phyloP scores from a whole-genome alignment of 2,329 filamentous ascomycete genomes.

The Davidsoniella neocaledoniae region DNA sequence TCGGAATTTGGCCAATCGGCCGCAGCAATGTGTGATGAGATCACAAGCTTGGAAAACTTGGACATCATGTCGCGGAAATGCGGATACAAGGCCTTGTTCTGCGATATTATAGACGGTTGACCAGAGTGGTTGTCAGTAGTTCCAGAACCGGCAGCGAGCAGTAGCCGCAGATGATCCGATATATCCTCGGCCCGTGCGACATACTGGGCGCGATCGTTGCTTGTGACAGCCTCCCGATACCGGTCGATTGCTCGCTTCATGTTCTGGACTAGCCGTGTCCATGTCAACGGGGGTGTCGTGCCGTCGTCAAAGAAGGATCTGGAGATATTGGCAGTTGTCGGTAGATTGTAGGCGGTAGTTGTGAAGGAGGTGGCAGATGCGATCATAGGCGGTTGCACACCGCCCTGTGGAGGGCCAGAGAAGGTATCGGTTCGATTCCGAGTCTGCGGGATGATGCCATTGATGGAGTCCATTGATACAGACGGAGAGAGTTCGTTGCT shows the following conservation, averaged over 20 bases:
- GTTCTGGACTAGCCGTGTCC: slow-evolving; percentile 78
- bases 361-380: slow-evolving; percentile 47
- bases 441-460: slow-evolving; percentile 43
- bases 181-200: slow-evolving; percentile 94
- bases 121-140: slow-evolving; percentile 98
- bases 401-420: slow-evolving; percentile 26
- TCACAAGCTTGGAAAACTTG: slow-evolving; percentile 95
- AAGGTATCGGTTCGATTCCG: slow-evolving; percentile 39
- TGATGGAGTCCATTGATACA: slow-evolving; percentile 82
- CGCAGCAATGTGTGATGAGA: slow-evolving; percentile 93
- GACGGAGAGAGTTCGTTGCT: slow-evolving; percentile 64
- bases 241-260: slow-evolving; percentile 83
- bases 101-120: slow-evolving; percentile 97
- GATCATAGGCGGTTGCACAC: slow-evolving; percentile 30
- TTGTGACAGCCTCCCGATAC: slow-evolving; percentile 78
- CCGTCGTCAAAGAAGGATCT: slow-evolving; percentile 84
- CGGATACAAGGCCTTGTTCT: slow-evolving; percentile 90
- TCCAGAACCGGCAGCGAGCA: slow-evolving; percentile 88
- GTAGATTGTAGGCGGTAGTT: slow-evolving; percentile 38
- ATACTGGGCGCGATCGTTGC: slow-evolving; percentile 72
- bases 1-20: slow-evolving; percentile 91
- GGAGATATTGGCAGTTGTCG: slow-evolving; percentile 45
- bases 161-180: slow-evolving; percentile 80
- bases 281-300: slow-evolving; percentile 64
- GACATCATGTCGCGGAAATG: slow-evolving; percentile 99